Base-by-base conservation (phyloP, 192 early-diverging fungal species). In the Coemansia guatemalensis region DNA sequence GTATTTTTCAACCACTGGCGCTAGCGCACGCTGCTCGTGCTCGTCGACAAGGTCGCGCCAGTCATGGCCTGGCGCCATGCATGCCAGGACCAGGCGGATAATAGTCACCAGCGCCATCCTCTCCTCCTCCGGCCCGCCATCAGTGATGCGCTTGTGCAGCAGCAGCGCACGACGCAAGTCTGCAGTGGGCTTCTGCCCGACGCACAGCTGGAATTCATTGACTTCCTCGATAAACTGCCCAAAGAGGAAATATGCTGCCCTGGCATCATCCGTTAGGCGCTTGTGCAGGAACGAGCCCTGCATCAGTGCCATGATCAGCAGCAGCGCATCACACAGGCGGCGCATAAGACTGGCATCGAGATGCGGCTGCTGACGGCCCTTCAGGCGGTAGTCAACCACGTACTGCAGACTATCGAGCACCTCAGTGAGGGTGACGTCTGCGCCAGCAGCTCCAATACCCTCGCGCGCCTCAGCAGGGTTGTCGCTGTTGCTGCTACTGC, bases 221-320 rank as follows among this genome's bases (percentile, higher is more conserved):
- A 98, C 93, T 84, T 98, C 92, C 69, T 94, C 89, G 29, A 97
- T 65, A 69, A 98, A 96, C 80, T 96, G 94, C 23, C 92, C 96
- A 89, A 98, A 95, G 51, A 98, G 83, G 30, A 85, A 86, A 77
- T 96, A 96, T 18, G 95, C 93, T 18, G 88, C 80, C 63, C 94
- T 86, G 11, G 95, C 90, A 27, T 93, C 93, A 41, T 84, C 77
- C 2, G 93, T 89, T 18, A 88, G 75, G 8, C 66, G 67, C 51
- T 82, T 82, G 33, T 84, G 67, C 51, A 94, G 64, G 29, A 90
- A 75, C 26, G 84, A 83, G 30, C 89, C 90, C 51, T 85, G 74
- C 24, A 67, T 70, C 26, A 88, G 81, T 6, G 82, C 81, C 85
- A 89, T 94, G 54, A 93, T 89, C 51, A 93, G 74, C 55, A 98